phyloP scores from a whole-genome alignment of 2,329 filamentous ascomycete genomes.

The Paecilomyces variotii region DNA sequence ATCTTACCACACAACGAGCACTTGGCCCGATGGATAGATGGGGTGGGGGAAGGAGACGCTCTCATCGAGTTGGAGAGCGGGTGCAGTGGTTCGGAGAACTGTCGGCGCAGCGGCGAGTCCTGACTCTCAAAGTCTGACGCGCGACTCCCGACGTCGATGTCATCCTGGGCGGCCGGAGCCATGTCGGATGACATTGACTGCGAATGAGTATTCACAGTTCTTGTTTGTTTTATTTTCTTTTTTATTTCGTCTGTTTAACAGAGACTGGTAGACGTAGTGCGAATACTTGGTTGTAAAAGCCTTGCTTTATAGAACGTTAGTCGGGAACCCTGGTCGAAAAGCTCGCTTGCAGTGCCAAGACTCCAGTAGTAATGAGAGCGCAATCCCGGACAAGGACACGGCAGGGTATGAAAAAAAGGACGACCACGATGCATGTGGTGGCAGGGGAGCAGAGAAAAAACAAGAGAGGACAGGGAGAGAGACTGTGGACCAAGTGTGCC shows the following conservation, averaged over 20 bases:
- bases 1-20: slow-evolving; percentile 31
- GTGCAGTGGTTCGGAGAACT: slow-evolving; percentile 31
- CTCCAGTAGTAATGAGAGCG: slow-evolving; percentile 1
- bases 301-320: slow-evolving; percentile 20
- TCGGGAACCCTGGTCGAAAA: slow-evolving; percentile 12
- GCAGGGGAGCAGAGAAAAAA: background rate
- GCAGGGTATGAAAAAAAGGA: background rate
- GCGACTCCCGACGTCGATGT: slow-evolving; percentile 28
- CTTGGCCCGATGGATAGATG: slow-evolving; percentile 18
- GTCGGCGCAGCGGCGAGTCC: slow-evolving; percentile 28
- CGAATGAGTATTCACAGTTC: background rate
- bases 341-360: slow-evolving; percentile 30
- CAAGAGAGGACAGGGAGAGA: background rate
- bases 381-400: background rate
- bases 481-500: background rate
- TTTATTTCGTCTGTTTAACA: background rate
- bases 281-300: slow-evolving; percentile 2
- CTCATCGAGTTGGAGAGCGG: slow-evolving; percentile 26
- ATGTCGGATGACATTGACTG: slow-evolving; percentile 13
- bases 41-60: slow-evolving; percentile 25
- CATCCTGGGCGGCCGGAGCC: slow-evolving; percentile 24
- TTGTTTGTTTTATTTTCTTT: background rate
- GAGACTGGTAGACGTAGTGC: background rate
- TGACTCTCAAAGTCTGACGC: slow-evolving; percentile 29
- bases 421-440: background rate